Evolutionary conservation across 495 filamentous ascomycete genomes (phyloP).

Genomic region (Cercophora newfieldiana): DNA sequence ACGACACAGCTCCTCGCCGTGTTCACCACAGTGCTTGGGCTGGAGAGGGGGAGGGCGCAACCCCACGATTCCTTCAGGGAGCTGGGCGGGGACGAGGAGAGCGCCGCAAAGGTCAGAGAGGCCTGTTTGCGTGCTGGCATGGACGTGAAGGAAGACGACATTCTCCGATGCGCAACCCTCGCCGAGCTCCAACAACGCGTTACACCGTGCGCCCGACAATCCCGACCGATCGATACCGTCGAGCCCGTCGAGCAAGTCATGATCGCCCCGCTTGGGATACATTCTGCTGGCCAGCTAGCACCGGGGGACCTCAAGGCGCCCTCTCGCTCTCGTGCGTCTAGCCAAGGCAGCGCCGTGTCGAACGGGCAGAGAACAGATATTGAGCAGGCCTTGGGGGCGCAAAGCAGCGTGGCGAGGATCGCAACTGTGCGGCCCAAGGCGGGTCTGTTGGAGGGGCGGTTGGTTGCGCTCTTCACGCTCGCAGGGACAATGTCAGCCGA

Average conservation of each 20-base stretch:
- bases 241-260: conserved; percentile 20
- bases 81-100: conserved; percentile 40
- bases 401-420: conserved; percentile 36
- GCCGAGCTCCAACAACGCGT: conserved; percentile 41
- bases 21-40: conserved; percentile 36
- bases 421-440: conserved; percentile 47
- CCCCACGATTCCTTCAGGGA: conserved; percentile 42
- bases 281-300: conserved; percentile 23
- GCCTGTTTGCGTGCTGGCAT: conserved; percentile 40
- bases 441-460: conserved; percentile 46
- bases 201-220: conserved; percentile 27
- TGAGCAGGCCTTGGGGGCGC: conserved; percentile 29
- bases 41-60: conserved; percentile 25
- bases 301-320: conserved; percentile 11
- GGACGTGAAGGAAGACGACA: conserved; percentile 40
- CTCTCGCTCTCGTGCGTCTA: conserved; percentile 26
- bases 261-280: conserved; percentile 23
- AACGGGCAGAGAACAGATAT: conserved; percentile 27
- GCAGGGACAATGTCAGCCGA: conserved; percentile 26
- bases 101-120: conserved; percentile 35
- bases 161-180: conserved; percentile 43
- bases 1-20: conserved; percentile 34
- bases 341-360: conserved; percentile 23
- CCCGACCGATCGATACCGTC: conserved; percentile 17
- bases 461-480: conserved; percentile 46